A percentile compares a stretch with the other conserved stretches of the same genome.
Conservation (phyloP, 2,329 filamentous ascomycete genomes). For the Diaporthe sp. region DNA sequence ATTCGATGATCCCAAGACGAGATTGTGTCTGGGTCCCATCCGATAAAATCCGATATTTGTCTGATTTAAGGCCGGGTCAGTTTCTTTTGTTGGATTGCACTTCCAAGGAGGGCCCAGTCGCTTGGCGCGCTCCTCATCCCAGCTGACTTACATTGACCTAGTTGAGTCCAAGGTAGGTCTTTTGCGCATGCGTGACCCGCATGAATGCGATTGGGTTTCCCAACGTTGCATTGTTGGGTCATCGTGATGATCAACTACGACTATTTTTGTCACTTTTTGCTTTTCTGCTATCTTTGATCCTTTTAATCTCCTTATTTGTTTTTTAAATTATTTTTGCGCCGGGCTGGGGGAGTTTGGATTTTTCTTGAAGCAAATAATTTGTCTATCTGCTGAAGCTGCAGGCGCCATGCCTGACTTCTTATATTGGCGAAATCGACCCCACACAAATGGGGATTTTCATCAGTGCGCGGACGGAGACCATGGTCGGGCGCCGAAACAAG, state of each 20-base stretch:
- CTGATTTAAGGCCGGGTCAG: not conserved
- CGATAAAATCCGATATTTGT: not conserved
- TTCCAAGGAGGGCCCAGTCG: not conserved
- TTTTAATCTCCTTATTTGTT: not conserved
- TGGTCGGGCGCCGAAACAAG: not conserved
- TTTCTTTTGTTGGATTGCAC: not conserved
- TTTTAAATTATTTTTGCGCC: not conserved
- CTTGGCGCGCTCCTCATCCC: not conserved
- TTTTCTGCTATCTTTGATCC: too few species aligned
- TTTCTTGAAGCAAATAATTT: too few species aligned
- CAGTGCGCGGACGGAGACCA: too few species aligned
- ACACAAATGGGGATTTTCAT: too few species aligned
- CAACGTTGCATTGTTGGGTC: not conserved
- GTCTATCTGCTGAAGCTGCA: not conserved
- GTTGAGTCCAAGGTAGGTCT: not conserved
- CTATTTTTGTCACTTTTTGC: too few species aligned
- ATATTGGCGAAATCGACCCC: not conserved
- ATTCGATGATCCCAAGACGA: not conserved
- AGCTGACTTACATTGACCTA: not conserved
- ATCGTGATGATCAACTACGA: not conserved
- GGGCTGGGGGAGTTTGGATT: not conserved
- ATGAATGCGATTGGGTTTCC: not conserved
- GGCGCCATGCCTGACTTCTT: not conserved
- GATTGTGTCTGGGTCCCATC: not conserved
- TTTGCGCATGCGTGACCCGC: not conserved